Conservation (phyloP, 2,329 filamentous ascomycete genomes). For the Trichoderma brevicompactum region DNA sequence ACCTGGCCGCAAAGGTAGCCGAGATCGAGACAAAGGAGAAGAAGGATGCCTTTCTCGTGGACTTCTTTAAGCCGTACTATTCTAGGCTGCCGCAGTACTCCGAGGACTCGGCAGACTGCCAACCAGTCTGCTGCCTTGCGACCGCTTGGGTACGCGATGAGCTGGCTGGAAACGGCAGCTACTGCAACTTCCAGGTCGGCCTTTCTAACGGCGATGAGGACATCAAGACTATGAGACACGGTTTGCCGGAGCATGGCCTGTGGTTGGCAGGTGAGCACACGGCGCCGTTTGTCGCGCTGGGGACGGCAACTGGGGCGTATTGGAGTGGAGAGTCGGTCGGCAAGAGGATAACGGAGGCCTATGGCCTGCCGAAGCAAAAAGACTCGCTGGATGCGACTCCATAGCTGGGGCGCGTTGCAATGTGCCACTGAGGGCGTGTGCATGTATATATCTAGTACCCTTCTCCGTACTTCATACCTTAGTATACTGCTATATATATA, state of each 20-base stretch:
- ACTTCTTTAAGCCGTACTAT: conserved; percentile 79
- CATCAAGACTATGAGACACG: conserved; percentile 66
- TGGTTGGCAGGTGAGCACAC: conserved; percentile 94
- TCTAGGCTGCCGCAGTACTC: conserved; percentile 72
- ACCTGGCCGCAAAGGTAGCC: conserved; percentile 54
- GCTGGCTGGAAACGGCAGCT: conserved; percentile 79
- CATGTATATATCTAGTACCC: no score
- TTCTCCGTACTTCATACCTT: background rate
- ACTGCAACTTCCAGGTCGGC: conserved; percentile 83
- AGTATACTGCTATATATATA: background rate
- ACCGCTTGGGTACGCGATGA: conserved; percentile 81
- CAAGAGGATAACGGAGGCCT: conserved; percentile 62
- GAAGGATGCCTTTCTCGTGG: conserved; percentile 59
- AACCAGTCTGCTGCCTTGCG: conserved; percentile 65
- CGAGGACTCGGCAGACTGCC: conserved; percentile 57
- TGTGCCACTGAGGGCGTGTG: no score
- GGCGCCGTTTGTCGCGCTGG: conserved; percentile 84
- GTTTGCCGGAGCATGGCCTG: conserved; percentile 67
- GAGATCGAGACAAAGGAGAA: conserved; percentile 49
- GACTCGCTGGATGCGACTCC: background rate
- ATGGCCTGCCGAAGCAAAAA: conserved; percentile 43
- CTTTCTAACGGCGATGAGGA: conserved; percentile 71
- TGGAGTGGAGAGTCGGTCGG: conserved; percentile 86
- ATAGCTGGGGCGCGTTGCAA: background rate
- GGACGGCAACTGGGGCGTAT: conserved; percentile 87